A percentile compares a stretch with the other conserved stretches of the same genome.
Evolutionary conservation across 768 basidiomycete genomes (phyloP).

Genomic region (Lanmaoa rubissima): DNA sequence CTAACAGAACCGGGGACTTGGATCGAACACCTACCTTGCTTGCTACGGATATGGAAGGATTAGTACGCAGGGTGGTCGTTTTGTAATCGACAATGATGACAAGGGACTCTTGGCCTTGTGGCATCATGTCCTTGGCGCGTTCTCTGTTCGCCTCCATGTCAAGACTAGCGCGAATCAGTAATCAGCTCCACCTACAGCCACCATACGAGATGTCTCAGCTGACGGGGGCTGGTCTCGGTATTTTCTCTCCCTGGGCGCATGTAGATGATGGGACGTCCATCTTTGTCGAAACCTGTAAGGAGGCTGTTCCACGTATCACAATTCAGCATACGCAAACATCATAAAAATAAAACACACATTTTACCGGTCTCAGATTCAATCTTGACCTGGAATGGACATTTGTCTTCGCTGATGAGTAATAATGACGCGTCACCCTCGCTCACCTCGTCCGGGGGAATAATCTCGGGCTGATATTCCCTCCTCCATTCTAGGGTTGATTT

Average conservation of each 20-base stretch:
- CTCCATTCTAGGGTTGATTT: conserved; percentile 82
- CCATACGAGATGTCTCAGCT: conserved; percentile 85
- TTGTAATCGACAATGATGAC: conserved; percentile 87
- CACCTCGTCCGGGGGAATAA: conserved; percentile 77
- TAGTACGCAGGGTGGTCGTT: conserved; percentile 75
- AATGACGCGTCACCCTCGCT: conserved; percentile 4
- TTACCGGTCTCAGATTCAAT: conserved; percentile 85
- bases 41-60: conserved; percentile 79
- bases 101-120: conserved; percentile 77
- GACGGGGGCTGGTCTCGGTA: conserved; percentile 71
- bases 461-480: conserved; percentile 79
- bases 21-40: conserved; percentile 51
- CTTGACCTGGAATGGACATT: conserved; percentile 43
- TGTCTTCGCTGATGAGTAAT: not conserved
- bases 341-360: conserved; percentile 52
- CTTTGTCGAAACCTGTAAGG: conserved; percentile 80
- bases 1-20: not conserved
- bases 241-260: conserved; percentile 89
- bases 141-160: conserved; percentile 48
- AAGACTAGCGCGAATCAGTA: not conserved
- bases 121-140: conserved; percentile 87
- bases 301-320: conserved; percentile 44
- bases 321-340: not conserved
- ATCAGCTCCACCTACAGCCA: conserved; percentile 57
- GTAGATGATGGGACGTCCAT: conserved; percentile 85